Evolutionary conservation across 331 rosid species (phyloP).

Genomic region (Cydonia oblonga): DNA sequence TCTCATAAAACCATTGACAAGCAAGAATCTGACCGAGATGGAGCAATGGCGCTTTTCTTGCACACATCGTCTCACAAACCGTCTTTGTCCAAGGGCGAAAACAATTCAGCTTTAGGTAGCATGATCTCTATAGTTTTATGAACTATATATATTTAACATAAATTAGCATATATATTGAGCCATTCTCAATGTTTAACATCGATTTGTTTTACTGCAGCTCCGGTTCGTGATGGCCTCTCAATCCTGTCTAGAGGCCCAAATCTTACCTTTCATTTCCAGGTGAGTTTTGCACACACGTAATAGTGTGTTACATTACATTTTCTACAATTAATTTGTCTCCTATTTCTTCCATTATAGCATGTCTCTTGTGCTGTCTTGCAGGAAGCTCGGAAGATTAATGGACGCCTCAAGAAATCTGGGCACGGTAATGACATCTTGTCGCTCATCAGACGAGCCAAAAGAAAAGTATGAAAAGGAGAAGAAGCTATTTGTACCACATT

Average conservation of each 20-base stretch:
- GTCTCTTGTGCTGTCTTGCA: conserved; percentile 12
- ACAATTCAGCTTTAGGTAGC: conserved; percentile 30
- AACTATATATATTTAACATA: neutral
- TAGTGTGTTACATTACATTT: neutral
- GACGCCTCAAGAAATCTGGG: conserved; percentile 47
- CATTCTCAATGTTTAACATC: neutral
- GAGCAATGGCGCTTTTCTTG: conserved; percentile 38
- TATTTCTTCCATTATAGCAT: neutral
- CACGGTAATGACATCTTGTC: conserved; percentile 51
- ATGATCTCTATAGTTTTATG: neutral
- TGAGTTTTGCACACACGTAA: conserved; percentile 3
- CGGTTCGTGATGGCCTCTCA: conserved; percentile 42
- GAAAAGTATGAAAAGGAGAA: conserved; percentile 17
- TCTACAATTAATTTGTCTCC: neutral
- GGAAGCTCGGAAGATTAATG: conserved; percentile 30
- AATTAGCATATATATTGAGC: neutral
- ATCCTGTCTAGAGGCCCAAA: conserved; percentile 43
- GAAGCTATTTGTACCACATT: neutral
- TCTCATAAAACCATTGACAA: conserved; percentile 18
- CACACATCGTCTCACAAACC: conserved; percentile 26
- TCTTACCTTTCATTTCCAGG: conserved; percentile 73
- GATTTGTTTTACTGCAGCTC: conserved; percentile 23
- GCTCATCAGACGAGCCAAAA: conserved; percentile 42
- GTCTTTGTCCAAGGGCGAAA: conserved; percentile 11
- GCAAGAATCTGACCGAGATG: conserved; percentile 21